phyloP scores from a whole-genome alignment of 2,329 filamentous ascomycete genomes.

The Cladosporium colombiae region DNA sequence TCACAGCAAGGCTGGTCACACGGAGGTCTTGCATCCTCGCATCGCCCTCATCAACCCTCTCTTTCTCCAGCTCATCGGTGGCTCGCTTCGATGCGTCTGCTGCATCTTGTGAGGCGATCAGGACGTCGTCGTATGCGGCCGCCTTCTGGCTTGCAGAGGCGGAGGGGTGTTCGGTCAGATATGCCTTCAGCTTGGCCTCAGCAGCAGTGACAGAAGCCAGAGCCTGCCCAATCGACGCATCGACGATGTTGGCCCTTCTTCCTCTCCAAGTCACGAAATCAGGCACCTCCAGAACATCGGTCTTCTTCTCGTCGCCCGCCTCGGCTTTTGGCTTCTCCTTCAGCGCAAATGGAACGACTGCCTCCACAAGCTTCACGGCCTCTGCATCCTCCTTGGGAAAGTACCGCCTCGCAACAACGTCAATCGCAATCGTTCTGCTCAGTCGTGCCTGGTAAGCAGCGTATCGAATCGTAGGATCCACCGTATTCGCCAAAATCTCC shows the following conservation, averaged over 20 bases:
- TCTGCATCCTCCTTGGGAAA: conserved; percentile 68
- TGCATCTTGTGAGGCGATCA: conserved; percentile 88
- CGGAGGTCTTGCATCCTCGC: conserved; percentile 87
- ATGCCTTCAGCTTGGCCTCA: conserved; percentile 53
- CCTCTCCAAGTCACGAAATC: conserved; percentile 83
- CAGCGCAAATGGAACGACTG: conserved; percentile 68
- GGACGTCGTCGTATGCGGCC: conserved; percentile 84
- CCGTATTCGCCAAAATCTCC: conserved; percentile 79
- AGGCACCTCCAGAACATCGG: conserved; percentile 53
- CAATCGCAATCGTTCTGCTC: conserved; percentile 79
- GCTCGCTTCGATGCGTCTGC: conserved; percentile 91
- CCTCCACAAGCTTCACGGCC: conserved; percentile 68
- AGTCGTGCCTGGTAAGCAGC: conserved; percentile 90
- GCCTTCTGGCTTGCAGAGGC: conserved; percentile 64
- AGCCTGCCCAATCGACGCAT: conserved; percentile 85
- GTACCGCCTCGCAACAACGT: conserved; percentile 73
- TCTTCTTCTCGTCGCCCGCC: conserved; percentile 30
- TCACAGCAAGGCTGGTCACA: conserved; percentile 88
- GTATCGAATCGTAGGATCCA: conserved; percentile 92
- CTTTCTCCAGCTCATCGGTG: conserved; percentile 83
- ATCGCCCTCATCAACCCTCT: conserved; percentile 82
- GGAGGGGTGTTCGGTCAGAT: conserved; percentile 46
- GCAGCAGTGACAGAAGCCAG: conserved; percentile 67
- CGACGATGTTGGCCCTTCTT: conserved; percentile 83
- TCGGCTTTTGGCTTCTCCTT: conserved; percentile 50